Evolutionary conservation across 805 yeast species (phyloP), one percentile per base, ranked within the genome.

Genomic region (Zygosaccharomyces lentus): DNA sequence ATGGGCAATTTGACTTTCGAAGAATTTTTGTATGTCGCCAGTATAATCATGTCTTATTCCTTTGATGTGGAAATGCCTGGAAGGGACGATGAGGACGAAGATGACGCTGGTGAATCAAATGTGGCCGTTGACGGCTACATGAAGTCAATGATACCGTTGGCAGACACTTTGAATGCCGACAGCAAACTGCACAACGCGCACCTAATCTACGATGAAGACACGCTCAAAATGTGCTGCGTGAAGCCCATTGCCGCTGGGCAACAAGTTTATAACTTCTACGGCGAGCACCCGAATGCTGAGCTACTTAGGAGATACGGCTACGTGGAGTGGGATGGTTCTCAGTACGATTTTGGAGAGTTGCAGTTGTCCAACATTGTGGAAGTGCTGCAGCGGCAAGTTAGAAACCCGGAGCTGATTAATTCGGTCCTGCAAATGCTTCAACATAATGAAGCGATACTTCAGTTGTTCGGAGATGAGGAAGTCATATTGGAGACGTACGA

Each of bases 91-190:
- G 64, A 61, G 29, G 52, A 57, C 15, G 60, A 63, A 10, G 66
- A 64, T 2, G 63, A 65, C 16, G 71, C 61, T 30, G 72, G 68
- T 25, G 69, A 65, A 9, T 68, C 64, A 12, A 77, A 71, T 23
- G 69, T 68, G 4, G 61, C 60, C 13, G 48, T 42, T n/a, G 69
- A 65, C 46, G 66, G 72, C 3, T 77, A 71, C 48, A 68, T 75
- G 52, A 90, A 90, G 61, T 83, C 95, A 0, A 84, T 93, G 96
- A 88, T 90, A 2, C 96, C 98, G 0, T 69, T 89, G 37, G 98
- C 98, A 0, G 99, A 91, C 61, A 81, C 87, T 17, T 68, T 93
- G 49, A 91, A 93, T 60, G 87, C 96, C 1, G 93, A 90, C 59
- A 84, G 96, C 1, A 73, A 74, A 7, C 69, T 76, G 13, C 80